Evolutionary conservation across 208 protist species (phyloP), one percentile per base, ranked within the genome.

Genomic region (Trypanosoma vivax): DNA sequence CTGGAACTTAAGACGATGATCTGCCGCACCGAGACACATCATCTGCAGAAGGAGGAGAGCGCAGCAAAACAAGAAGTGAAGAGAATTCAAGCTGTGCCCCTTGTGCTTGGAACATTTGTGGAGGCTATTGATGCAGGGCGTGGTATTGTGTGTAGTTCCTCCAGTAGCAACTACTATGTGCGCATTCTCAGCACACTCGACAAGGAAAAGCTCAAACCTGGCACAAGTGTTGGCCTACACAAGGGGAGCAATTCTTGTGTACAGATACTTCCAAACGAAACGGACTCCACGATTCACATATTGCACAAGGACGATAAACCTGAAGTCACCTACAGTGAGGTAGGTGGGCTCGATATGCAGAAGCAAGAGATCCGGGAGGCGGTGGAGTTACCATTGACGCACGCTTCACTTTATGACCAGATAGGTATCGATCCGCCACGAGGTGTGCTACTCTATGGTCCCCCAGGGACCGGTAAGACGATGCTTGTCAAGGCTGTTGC

Each of bases 331-430:
- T 99, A 99, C 79, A 64, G 80, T 3, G 96, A 99, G 54, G 98
- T 99, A 50, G 98, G 98, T 38, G 98, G 98, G 6, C 78, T 97
- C 9, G 99, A 99, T 80, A 98, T 99, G 50, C 98, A 99, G 78
- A 99, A 99, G 82, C 98, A 99, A 76, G 99, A 99, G 74, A 99
- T 99, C 39, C 83, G 98, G 46, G 99, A 99, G 80, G 98, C 98
- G 4, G 98, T 99, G 21, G 99, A 99, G 79, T 81, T 99, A 31
- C 99, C 99, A 28, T 82, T 99, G 9, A 99, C 97, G 5, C 97
- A 99, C 69, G 81, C 92, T 25, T 96, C 98, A 3, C 86, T 99
- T 13, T 99, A 99, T 81, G 83, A 96, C 70, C 97, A 99, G 71
- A 98, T 99, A 60, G 96, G 96, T 38, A 99, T 99, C 53, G 99